Evolutionary conservation across 1,284 basidiomycete species (phyloP).

Genomic region (Heliocybe sulcata): DNA sequence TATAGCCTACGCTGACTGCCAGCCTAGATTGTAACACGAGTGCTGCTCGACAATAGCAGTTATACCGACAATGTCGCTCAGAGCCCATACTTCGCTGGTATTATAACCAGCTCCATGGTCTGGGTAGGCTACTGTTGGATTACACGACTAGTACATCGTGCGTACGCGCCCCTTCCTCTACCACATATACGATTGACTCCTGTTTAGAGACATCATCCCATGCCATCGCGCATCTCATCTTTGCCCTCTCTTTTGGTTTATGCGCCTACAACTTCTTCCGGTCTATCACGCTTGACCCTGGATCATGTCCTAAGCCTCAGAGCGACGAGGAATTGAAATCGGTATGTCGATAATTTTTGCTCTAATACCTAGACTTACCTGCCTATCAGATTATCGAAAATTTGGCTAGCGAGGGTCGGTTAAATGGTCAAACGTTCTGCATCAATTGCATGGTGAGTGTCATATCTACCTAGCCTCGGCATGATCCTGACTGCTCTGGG

Average conservation of each 20-base stretch:
- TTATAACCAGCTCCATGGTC: conserved; percentile 80
- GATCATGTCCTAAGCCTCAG: conserved; percentile 76
- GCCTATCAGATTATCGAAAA: conserved; percentile 74
- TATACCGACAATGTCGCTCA: conserved; percentile 73
- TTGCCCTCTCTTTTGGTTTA: conserved; percentile 62
- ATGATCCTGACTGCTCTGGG: not conserved
- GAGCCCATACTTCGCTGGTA: conserved; percentile 88
- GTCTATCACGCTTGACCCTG: conserved; percentile 84
- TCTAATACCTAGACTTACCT: conserved; percentile 5
- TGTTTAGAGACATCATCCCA: conserved; percentile 67
- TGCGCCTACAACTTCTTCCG: conserved; percentile 91
- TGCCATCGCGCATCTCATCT: conserved; percentile 68
- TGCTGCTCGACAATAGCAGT: conserved; percentile 69
- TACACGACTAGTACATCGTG: conserved; percentile 66
- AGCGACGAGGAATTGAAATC: conserved; percentile 81
- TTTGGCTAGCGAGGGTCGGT: conserved; percentile 76
- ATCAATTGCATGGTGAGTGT: conserved; percentile 80
- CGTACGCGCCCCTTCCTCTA: conserved; percentile 15
- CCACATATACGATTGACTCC: conserved; percentile 2
- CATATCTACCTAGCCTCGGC: not conserved
- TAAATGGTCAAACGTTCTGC: conserved; percentile 96
- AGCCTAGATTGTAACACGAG: conserved; percentile 69
- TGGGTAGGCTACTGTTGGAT: conserved; percentile 88
- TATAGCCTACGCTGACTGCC: conserved; percentile 12
- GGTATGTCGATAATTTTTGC: conserved; percentile 8